A percentile compares a stretch with the other conserved stretches of the same genome.
Conservation (phyloP, 2,329 filamentous ascomycete species). For the Rutstroemia sp. region DNA sequence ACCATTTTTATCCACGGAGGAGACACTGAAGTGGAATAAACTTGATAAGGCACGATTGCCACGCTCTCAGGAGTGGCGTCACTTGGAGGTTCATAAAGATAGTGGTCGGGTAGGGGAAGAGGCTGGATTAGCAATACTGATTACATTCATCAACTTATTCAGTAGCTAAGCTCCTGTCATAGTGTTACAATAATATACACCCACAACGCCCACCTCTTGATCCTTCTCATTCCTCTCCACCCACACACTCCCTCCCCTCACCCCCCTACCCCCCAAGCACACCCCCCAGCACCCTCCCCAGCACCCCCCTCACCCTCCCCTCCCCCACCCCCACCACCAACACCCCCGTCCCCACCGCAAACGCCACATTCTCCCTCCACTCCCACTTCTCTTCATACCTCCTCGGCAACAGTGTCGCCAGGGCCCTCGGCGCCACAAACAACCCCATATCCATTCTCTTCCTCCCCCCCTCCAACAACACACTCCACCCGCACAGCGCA, state of each 20-base stretch:
- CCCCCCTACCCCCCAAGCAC: slow-evolving; percentile 13
- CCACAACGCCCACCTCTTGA: too few species aligned
- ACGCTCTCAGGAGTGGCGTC: too few species aligned
- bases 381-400: slow-evolving; percentile 55
- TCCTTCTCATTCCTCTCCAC: too few species aligned
- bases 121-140: too few species aligned
- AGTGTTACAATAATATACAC: too few species aligned
- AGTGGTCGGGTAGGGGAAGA: too few species aligned
- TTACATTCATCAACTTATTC: too few species aligned
- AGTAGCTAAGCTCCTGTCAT: too few species aligned
- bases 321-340: slow-evolving; percentile 60
- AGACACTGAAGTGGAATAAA: too few species aligned
- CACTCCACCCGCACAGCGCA: slow-evolving; percentile 72
- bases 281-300: slow-evolving; percentile 49
- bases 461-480: slow-evolving; percentile 59
- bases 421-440: slow-evolving; percentile 72
- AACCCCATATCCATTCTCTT: slow-evolving; percentile 69
- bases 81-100: too few species aligned
- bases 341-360: slow-evolving; percentile 54
- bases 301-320: slow-evolving; percentile 56
- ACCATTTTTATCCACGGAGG: too few species aligned
- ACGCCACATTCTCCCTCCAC: slow-evolving; percentile 59
- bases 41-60: too few species aligned
- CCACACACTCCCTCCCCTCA: background rate
- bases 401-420: slow-evolving; percentile 67